A percentile compares a stretch with the other conserved stretches of the same genome.
Conservation (phyloP, 225 moss, liverwort and hornwort genomes). For the Sphagnum contortum region DNA sequence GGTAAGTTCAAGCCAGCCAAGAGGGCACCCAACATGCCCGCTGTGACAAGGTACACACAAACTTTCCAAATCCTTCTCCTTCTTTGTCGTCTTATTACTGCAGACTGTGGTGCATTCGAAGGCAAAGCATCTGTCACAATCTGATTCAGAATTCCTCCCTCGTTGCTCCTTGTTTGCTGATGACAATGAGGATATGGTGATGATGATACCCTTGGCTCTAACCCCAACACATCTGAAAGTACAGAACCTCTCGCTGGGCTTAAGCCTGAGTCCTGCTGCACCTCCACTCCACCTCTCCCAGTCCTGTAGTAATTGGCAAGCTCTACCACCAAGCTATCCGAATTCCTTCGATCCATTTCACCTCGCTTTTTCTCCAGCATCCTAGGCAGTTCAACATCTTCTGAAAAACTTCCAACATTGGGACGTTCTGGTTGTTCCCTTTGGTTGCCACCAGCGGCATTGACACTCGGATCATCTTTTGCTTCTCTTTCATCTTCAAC, state of each 20-base stretch:
- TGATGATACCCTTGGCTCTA: not conserved
- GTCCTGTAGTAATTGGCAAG: not conserved
- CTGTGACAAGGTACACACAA: constrained; percentile 52
- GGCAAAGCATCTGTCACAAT: too few species aligned
- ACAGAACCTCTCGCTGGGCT: not conserved
- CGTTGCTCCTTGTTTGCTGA: too few species aligned
- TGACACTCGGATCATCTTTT: too few species aligned
- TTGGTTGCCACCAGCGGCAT: not conserved
- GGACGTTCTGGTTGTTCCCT: not conserved
- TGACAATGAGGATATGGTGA: not conserved
- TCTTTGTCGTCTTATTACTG: not conserved
- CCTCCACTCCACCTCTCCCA: constrained; percentile 1
- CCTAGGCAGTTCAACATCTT: not conserved
- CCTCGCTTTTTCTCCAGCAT: too few species aligned
- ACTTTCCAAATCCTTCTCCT: constrained; percentile 25
- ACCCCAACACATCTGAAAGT: not conserved
- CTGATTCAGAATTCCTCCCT: too few species aligned
- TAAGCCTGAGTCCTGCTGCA: not conserved
- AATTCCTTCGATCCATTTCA: not conserved
- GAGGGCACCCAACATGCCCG: constrained; percentile 82
- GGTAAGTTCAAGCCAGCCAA: constrained; percentile 71
- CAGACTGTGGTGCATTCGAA: too few species aligned
- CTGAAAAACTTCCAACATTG: not conserved
- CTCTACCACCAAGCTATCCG: constrained; percentile 1
- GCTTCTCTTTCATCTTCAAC: constrained; percentile 1